Conservation (phyloP, 2,329 filamentous ascomycete genomes). For the Fusarium oxysporum region DNA sequence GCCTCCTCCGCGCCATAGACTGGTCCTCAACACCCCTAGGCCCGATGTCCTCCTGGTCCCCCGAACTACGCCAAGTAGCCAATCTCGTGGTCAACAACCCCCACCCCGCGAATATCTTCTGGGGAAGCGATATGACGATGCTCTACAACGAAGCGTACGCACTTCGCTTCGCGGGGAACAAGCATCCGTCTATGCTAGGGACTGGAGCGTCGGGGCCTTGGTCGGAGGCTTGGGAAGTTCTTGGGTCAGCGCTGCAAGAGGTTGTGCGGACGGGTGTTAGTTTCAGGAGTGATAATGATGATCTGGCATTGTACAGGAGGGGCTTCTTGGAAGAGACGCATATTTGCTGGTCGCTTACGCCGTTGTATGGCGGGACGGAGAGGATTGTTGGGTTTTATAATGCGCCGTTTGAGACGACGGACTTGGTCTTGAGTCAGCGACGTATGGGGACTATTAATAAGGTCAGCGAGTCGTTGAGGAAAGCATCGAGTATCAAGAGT, state of each 20-base stretch:
- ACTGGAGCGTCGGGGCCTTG: slow-evolving; percentile 67
- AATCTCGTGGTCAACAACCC: slow-evolving; percentile 54
- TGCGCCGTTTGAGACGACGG: slow-evolving; percentile 53
- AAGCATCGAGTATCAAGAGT: slow-evolving; percentile 50
- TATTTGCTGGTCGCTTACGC: slow-evolving; percentile 54
- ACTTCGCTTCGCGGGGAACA: slow-evolving; percentile 68
- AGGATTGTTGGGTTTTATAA: slow-evolving; percentile 56
- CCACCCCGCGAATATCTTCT: slow-evolving; percentile 66
- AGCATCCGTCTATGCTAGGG: slow-evolving; percentile 71
- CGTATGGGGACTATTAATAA: slow-evolving; percentile 50
- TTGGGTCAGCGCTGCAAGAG: slow-evolving; percentile 50
- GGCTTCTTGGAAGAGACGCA: slow-evolving; percentile 55
- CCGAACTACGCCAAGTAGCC: slow-evolving; percentile 56
- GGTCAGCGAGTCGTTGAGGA: slow-evolving; percentile 48
- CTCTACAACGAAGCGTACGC: slow-evolving; percentile 73
- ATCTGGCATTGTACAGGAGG: slow-evolving; percentile 47
- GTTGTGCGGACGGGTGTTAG: slow-evolving; percentile 51
- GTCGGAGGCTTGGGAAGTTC: slow-evolving; percentile 58
- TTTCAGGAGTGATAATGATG: slow-evolving; percentile 51
- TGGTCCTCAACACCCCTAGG: slow-evolving; percentile 59
- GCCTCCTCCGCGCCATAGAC: slow-evolving; percentile 50
- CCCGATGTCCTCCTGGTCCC: slow-evolving; percentile 56
- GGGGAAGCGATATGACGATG: slow-evolving; percentile 70
- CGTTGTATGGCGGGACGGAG: slow-evolving; percentile 52
- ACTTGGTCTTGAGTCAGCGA: slow-evolving; percentile 49